Evolutionary conservation across 176 grass and related monocot genomes (phyloP).

Genomic region (Triticum aestivum): DNA sequence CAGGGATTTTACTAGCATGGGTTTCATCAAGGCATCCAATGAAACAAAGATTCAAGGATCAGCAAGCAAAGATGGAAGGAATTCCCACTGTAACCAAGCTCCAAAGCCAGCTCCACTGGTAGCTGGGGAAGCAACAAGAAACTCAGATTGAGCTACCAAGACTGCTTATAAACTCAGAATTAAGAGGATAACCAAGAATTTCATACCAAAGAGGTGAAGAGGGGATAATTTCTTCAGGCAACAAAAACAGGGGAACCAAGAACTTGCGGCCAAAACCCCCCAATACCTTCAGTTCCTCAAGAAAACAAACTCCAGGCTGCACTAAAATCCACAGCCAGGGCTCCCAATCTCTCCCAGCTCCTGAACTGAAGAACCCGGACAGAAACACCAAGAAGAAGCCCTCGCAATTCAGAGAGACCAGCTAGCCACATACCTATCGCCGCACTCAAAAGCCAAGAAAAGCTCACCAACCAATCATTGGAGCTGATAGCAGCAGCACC

Average conservation of each 20-base stretch:
- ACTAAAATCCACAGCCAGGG: not conserved
- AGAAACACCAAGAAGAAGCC: constrained; percentile 12
- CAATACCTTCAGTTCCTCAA: constrained; percentile 24
- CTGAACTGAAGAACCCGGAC: not conserved
- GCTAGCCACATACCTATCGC: not conserved
- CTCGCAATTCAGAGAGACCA: constrained; percentile 23
- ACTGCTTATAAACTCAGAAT: not conserved
- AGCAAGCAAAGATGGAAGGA: constrained; percentile 23
- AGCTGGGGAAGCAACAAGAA: constrained; percentile 10
- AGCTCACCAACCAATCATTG: constrained; percentile 51
- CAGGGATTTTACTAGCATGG: constrained; percentile 25
- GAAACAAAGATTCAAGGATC: constrained; percentile 42
- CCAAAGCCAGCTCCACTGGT: not conserved
- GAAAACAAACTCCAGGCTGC: not conserved
- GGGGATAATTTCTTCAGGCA: not conserved
- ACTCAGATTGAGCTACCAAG: constrained; percentile 13
- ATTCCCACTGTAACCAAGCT: constrained; percentile 26
- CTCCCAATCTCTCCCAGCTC: not conserved
- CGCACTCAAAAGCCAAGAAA: constrained; percentile 28
- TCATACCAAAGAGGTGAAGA: not conserved
- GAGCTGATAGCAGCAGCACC: constrained; percentile 22
- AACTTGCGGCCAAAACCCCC: not conserved
- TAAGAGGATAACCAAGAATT: constrained; percentile 19
- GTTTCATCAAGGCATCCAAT: constrained; percentile 17
- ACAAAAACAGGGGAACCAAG: not conserved